These are phyloP conservation scores for Cladosporium velox DNA, from an alignment of 2,329 filamentous ascomycete species.

Conservation along the genomic window DNA sequence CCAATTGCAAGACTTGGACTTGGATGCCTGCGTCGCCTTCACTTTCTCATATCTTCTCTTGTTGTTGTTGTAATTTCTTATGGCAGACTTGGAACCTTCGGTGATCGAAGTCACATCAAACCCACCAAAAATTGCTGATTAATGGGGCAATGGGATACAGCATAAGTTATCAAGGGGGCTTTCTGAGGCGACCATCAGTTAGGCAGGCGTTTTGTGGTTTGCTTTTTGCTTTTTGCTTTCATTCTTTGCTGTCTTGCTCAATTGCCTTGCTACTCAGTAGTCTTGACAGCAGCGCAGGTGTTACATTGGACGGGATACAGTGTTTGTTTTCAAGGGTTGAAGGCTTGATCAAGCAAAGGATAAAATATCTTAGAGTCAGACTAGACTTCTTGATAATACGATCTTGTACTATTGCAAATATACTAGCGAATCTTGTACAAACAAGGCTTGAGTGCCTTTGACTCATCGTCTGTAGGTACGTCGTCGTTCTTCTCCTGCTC, in stretches of 20 bases:
- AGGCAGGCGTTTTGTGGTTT: neutral
- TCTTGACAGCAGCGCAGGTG: neutral
- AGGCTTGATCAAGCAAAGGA: neutral
- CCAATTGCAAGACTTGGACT: slow-evolving; percentile 13
- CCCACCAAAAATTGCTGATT: neutral
- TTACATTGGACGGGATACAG: neutral
- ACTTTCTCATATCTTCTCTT: neutral
- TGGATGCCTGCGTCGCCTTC: neutral
- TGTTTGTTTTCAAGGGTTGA: neutral
- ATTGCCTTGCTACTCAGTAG: neutral
- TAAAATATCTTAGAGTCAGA: neutral
- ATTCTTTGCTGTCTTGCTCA: neutral
- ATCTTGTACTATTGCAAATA: slow-evolving; percentile 39
- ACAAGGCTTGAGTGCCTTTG: slow-evolving; percentile 85
- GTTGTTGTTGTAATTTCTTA: no score
- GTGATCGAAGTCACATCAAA: neutral
- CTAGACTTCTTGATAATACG: neutral
- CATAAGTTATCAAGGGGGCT: neutral
- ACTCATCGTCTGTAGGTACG: slow-evolving; percentile 60
- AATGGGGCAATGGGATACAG: neutral
- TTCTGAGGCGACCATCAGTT: neutral
- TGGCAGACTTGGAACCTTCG: neutral
- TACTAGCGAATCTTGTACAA: slow-evolving; percentile 82
- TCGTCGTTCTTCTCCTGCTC: slow-evolving; percentile 53
- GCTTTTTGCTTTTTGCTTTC: neutral